Evolutionary conservation across 805 yeast species (phyloP), one percentile per base, ranked within the genome.

Genomic region (Candida succiphila): DNA sequence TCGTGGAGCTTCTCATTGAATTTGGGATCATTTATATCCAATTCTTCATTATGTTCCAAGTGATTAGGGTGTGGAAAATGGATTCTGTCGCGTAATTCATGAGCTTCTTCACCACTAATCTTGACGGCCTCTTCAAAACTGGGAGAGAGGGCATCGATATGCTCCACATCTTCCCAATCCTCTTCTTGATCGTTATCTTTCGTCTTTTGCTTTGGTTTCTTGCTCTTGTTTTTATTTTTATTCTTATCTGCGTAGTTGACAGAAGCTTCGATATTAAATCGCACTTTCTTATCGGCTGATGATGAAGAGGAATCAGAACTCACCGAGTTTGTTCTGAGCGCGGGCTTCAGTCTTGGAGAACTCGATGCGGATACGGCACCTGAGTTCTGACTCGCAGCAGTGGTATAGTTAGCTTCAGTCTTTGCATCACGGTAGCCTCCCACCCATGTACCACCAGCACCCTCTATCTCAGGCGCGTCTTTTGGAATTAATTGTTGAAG

Each of bases 1-100:
- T 76, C 81, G 47, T 87, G 92, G 33, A 92, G 60, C 48, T 86
- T 79, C 19, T 77, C 77, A 43, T 76, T 69, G 52, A 88, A 88
- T 9, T 78, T 67, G 1, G 94, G 92, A 54, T 81, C 95, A 47
- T 81, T 63, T 5, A 84, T 54, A 43, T 83, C 87, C 12, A 55
- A 34, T n/a, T 53, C 35, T 27, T 44, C 45, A 26, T 56, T 57
- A 30, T 46, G 38, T 2, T 41, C 43, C 15, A 49, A 48, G 2
- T 48, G 37, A 23, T 48, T 48, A 5, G 83, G 81, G 32, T 67
- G 72, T 1, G 82, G 72, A 44, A 84, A 83, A 54, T 83, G 94
- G 3, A 83, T 75, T 40, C 72, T 48, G 51, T 65, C 46, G 44
- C 69, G 42, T 30, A 8, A 36, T 25, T 13, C 38, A 29, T 5